Evolutionary conservation across 441 rosid genomes (phyloP), one percentile per base, ranked within the genome.

Genomic region (Populus hybrid): DNA sequence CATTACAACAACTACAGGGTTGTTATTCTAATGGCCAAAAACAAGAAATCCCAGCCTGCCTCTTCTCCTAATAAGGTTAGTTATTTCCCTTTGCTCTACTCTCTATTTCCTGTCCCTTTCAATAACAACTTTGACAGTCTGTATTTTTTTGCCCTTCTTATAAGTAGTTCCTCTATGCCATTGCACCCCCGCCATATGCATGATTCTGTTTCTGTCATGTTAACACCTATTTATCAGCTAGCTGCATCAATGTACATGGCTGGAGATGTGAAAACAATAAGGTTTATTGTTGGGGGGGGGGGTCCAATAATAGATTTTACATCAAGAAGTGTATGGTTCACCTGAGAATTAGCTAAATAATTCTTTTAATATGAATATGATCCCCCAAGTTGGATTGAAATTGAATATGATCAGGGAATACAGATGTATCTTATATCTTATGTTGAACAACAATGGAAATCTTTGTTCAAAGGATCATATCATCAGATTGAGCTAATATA

Each of bases 1-100:
- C 5, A 14, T 10, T 67, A 73, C 14, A 32, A 70, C 74, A 79
- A 72, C 14, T 50, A 71, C 74, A 79, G 63, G 64, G 35, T 71
- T 72, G 40, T 82, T 50, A 78, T 82, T 7, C n/a, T 76, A 18
- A 83, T 83, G 86, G 83, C 78, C 34, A 85, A 82, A 78, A 80
- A 64, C 82, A 85, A 82, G 74, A 87, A 75, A 50, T 46, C 84
- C 4, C 74, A 70, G 30, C 30, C 84, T 80, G 21, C 83, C 69
- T 75, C 83, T 57, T 69, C 85, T 50, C 59, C 59, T 16, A 16
- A 1, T 36, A 84, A 85, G 89, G 88, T 87, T 74, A 24, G 21
- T 9, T 59, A 34, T 73, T n/a, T 61, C 66, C 46, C 76, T 21
- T 28, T 21, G 3, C 42, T 67, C 10, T 69, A 30, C 26, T 28